A percentile compares a stretch with the other conserved stretches of the same genome.
Evolutionary conservation across 2,329 filamentous ascomycete genomes (phyloP).

Genomic region (Fusarium bactridioides): DNA sequence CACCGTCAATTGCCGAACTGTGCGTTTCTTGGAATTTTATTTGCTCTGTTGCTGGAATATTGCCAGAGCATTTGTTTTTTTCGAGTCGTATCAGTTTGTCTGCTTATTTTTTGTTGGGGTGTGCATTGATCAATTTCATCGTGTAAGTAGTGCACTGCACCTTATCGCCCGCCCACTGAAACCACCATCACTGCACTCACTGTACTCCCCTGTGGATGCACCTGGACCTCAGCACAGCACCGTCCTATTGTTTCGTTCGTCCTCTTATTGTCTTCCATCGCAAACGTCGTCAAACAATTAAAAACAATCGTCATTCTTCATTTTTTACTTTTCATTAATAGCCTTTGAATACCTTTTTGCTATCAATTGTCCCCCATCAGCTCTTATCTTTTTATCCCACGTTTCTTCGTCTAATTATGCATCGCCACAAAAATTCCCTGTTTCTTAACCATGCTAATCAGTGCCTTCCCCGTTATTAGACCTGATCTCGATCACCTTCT

Average conservation of each 20-base stretch:
- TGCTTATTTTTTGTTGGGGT: conserved; percentile 4
- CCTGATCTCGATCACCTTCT: conserved; percentile 25
- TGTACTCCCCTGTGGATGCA: conserved; percentile 5
- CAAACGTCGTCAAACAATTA: conserved; percentile 3
- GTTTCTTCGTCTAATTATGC: conserved; percentile 2
- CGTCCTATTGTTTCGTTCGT: neutral
- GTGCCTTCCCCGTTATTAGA: conserved; percentile 35
- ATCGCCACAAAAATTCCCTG: conserved; percentile 20
- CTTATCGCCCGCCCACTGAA: neutral
- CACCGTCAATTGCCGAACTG: conserved; percentile 30
- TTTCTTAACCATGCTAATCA: conserved; percentile 34
- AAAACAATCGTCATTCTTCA: neutral
- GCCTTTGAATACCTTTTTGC: neutral
- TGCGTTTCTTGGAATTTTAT: conserved; percentile 18
- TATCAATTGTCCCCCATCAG: neutral
- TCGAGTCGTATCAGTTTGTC: conserved; percentile 27
- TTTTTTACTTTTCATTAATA: neutral
- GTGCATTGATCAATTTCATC: conserved; percentile 17
- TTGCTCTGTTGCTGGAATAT: conserved; percentile 52
- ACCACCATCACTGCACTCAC: conserved; percentile 1
- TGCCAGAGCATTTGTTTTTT: conserved; percentile 43
- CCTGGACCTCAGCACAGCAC: neutral
- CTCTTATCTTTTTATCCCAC: neutral
- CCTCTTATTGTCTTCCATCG: neutral
- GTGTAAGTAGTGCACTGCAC: conserved; percentile 34